Evolutionary conservation across 2,329 filamentous ascomycete species (phyloP), one percentile per base, ranked within the genome.

Genomic region (Botrytis galanthina): DNA sequence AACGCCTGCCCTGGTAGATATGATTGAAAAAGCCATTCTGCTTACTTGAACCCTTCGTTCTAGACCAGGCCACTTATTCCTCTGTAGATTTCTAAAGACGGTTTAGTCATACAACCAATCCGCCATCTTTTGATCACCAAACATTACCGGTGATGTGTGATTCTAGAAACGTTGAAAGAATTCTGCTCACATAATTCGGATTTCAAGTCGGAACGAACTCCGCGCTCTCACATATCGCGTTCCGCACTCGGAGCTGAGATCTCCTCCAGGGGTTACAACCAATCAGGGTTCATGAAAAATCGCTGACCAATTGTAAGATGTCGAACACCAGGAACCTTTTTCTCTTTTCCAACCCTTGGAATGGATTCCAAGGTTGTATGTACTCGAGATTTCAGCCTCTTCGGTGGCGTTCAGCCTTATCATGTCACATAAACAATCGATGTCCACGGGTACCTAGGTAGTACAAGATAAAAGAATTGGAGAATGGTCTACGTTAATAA

Each of bases 221-320:
- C 59, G 59, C 59, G 37, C 32, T 37, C 32, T 22, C 57, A 37
- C 20, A 35, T 37, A 4, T 35, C 16, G 7, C 22, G 26, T 61
- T 61, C 59, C 62, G 62, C 63, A n/a, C 22, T 66, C 44, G 44
- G 63, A 67, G 63, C 22, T 39, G 37, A 14, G 32, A 51, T 51
- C 12, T 22, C 44, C 44, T 9, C 6, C 44, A 26, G 35, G 26
- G 22, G 5, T 18, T 22, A 14, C 8, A 22, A 29, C 64, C 64
- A 68, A 54, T 68, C 20, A 37, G 9, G 29, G 14, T 9, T 6
- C 29, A 54, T 1, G 16, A n/a, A 29, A 18, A 22, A 12, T 54
- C 29, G 64, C 22, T 68, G 64, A 68, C 46, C 64, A 68, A 54
- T 48, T 18, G 12, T 18, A 1, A 48, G 44, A 61, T 39, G 3